Percentiles rank a stretch among this genome's conserved stretches.
Evolutionary conservation across 768 basidiomycete genomes (phyloP).

Genomic region (Kwoniella pini): DNA sequence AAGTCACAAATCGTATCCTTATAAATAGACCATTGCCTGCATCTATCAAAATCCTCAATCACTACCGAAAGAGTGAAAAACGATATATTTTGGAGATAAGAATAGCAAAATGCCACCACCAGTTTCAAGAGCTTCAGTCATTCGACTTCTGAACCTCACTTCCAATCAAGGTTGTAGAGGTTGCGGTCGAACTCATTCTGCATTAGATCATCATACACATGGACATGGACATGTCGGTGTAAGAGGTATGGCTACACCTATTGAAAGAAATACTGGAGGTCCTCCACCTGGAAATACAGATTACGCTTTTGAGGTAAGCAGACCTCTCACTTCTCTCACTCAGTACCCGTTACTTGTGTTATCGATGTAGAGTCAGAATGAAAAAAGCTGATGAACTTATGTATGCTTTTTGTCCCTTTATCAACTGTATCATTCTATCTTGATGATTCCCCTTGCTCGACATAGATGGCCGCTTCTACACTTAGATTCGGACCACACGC

Average conservation of each 20-base stretch:
- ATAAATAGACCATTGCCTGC: too few relatives aligned
- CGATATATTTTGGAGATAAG: background rate
- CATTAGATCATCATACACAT: conserved; percentile 29
- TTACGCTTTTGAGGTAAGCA: conserved; percentile 53
- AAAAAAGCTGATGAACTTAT: too few relatives aligned
- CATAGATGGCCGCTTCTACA: conserved; percentile 54
- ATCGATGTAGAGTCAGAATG: too few relatives aligned
- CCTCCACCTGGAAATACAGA: conserved; percentile 45
- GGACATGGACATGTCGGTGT: conserved; percentile 11
- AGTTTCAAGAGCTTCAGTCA: conserved; percentile 39
- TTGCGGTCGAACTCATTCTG: conserved; percentile 44
- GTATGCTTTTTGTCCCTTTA: too few relatives aligned
- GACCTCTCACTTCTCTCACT: background rate
- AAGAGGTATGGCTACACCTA: conserved; percentile 45
- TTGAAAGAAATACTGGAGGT: conserved; percentile 28
- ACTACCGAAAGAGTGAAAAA: too few relatives aligned
- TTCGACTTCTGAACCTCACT: conserved; percentile 38
- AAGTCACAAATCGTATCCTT: background rate
- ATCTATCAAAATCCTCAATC: too few relatives aligned
- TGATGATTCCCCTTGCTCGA: too few relatives aligned
- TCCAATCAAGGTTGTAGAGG: conserved; percentile 45
- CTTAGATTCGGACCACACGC: conserved; percentile 51
- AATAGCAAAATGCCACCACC: conserved; percentile 20
- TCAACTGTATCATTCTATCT: too few relatives aligned
- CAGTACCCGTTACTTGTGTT: too few relatives aligned